Evolutionary conservation across 495 filamentous ascomycete genomes (phyloP).

Genomic region (Platismatia glauca): DNA sequence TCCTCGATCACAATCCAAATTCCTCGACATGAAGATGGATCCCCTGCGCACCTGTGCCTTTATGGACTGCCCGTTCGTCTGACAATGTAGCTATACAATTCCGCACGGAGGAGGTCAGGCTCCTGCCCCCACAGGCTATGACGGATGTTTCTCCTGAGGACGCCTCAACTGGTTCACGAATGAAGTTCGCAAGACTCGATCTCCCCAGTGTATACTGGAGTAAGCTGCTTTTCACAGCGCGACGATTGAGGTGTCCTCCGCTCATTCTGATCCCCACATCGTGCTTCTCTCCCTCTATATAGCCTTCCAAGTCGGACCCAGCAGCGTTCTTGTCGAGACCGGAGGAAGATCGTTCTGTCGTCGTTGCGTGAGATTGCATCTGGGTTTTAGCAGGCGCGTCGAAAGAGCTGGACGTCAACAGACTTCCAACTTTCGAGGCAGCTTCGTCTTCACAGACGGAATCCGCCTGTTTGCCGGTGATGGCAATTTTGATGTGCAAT

Average conservation of each 20-base stretch:
- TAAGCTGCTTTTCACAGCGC: not conserved
- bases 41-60: constrained; percentile 83
- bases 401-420: not conserved
- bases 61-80: constrained; percentile 83
- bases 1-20: constrained; percentile 24
- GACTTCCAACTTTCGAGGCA: not conserved
- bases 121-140: constrained; percentile 68
- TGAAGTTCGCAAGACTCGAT: constrained; percentile 37
- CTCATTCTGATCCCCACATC: not conserved
- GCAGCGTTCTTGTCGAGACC: not conserved
- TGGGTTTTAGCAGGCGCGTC: not conserved
- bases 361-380: not conserved
- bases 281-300: not conserved
- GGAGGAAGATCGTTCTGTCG: not conserved
- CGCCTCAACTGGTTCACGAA: constrained; percentile 54
- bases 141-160: constrained; percentile 77
- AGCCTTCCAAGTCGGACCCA: not conserved
- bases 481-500: not conserved
- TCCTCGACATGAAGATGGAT: constrained; percentile 44
- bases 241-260: not conserved
- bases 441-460: not conserved
- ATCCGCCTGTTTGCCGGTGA: not conserved
- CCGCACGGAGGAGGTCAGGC: constrained; percentile 55
- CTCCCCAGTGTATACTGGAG: constrained; percentile 32
- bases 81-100: constrained; percentile 60